Conservation (phyloP, 2,329 filamentous ascomycete genomes). For the Ceratocystis colombiana region DNA sequence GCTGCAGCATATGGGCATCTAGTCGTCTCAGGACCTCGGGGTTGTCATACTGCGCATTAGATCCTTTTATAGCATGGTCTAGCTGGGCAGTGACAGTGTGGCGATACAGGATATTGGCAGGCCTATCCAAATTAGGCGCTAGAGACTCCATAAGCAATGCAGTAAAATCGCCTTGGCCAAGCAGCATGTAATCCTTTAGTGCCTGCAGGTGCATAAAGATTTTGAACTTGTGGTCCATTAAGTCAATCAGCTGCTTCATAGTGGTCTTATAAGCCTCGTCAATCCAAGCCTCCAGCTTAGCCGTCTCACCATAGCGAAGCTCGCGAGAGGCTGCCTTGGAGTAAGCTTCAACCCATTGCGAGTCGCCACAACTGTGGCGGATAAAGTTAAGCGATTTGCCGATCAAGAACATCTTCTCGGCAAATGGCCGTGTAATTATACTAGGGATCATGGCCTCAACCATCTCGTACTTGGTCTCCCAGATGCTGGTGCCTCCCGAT, state of each 20-base stretch:
- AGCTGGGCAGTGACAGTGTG: conserved; percentile 96
- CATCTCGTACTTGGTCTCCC: conserved; percentile 61
- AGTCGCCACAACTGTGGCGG: conserved; percentile 85
- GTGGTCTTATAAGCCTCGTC: conserved; percentile 97
- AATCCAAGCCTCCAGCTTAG: conserved; percentile 82
- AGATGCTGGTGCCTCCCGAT: conserved; percentile 69
- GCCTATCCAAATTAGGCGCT: conserved; percentile 81
- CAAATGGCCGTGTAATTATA: conserved; percentile 87
- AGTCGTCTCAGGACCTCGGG: conserved; percentile 82
- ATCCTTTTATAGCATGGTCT: conserved; percentile 92
- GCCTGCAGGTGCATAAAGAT: conserved; percentile 86
- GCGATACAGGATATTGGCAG: conserved; percentile 91
- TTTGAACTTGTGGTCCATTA: conserved; percentile 93
- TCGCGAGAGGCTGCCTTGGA: conserved; percentile 89
- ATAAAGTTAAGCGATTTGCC: conserved; percentile 98
- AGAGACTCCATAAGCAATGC: conserved; percentile 94
- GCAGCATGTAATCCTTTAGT: conserved; percentile 85
- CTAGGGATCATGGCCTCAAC: conserved; percentile 58
- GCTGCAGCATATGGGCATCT: conserved; percentile 95
- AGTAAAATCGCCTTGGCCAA: conserved; percentile 96
- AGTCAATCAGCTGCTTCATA: conserved; percentile 84
- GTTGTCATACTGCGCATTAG: conserved; percentile 91
- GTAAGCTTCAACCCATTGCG: conserved; percentile 90
- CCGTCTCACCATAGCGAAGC: conserved; percentile 83
- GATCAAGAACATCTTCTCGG: conserved; percentile 92